Evolutionary conservation across 371 early-diverging fungal species (phyloP).

Genomic region (Saksenaea oblongispora): DNA sequence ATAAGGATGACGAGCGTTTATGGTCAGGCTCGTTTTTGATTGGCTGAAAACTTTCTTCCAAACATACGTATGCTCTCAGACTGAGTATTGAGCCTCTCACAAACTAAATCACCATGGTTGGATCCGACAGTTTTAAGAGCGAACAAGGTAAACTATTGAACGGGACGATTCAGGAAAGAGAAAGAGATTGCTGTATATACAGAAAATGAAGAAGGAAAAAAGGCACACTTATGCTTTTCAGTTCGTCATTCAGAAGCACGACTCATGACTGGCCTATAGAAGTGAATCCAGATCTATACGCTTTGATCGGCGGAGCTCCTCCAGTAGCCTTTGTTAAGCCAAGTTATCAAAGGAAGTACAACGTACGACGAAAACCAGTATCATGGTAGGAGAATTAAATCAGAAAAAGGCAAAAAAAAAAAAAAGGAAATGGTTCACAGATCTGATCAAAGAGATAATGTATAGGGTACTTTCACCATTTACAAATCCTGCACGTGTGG

Average conservation of each 20-base stretch:
- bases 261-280: slow-evolving; percentile 31
- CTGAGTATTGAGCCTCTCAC: neutral
- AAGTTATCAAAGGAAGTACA: slow-evolving; percentile 69
- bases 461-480: slow-evolving; percentile 71
- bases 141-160: neutral
- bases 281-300: slow-evolving; percentile 63
- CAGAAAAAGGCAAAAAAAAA: no score
- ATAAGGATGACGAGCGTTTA: no score
- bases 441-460: neutral
- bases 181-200: no score
- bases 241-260: neutral
- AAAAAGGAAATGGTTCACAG: neutral
- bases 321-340: slow-evolving; percentile 65
- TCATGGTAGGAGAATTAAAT: slow-evolving; percentile 56
- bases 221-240: neutral
- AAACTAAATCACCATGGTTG: neutral
- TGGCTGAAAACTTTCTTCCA: slow-evolving; percentile 1
- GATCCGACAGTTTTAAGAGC: neutral
- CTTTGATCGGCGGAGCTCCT: slow-evolving; percentile 71
- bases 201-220: neutral
- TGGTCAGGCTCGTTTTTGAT: neutral
- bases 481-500: slow-evolving; percentile 75
- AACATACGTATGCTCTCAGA: neutral
- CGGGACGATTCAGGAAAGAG: neutral
- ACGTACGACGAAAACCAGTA: slow-evolving; percentile 63